These are phyloP conservation scores for Ormosia semicastrata DNA, from an alignment of 306 rosid species.

Conservation along the genomic window DNA sequence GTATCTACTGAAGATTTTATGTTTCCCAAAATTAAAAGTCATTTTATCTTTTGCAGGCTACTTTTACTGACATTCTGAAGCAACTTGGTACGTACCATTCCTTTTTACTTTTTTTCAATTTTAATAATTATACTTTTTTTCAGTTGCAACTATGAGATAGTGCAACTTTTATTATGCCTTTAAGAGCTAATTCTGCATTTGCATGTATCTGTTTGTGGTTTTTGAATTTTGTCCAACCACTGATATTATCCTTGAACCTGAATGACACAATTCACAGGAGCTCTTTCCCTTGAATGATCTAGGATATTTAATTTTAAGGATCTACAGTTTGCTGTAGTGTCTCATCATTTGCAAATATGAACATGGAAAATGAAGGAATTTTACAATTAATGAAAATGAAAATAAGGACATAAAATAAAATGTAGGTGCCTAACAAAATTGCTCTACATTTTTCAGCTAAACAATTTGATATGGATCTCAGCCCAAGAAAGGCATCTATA, in stretches of 20 bases:
- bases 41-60: constrained; percentile 68
- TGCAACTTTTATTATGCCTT: neutral
- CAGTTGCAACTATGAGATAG: neutral
- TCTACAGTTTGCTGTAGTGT: neutral
- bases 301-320: neutral
- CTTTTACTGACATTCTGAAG: constrained; percentile 96
- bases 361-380: neutral
- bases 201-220: neutral
- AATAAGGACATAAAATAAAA: neutral
- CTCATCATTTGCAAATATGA: neutral
- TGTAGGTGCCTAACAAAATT: constrained; percentile 20
- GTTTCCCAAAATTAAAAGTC: neutral
- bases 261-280: neutral
- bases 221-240: neutral
- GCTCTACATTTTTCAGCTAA: constrained; percentile 51
- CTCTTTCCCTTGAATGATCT: neutral
- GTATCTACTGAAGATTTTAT: neutral
- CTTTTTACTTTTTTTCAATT: neutral
- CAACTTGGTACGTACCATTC: constrained; percentile 59
- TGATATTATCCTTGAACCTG: neutral
- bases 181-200: neutral
- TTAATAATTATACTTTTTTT: neutral
- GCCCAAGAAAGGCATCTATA: constrained; percentile 72
- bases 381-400: neutral
- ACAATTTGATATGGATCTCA: constrained; percentile 64